phyloP scores from a whole-genome alignment of 176 grass and related monocot genomes.

The Hordeum marinum region DNA sequence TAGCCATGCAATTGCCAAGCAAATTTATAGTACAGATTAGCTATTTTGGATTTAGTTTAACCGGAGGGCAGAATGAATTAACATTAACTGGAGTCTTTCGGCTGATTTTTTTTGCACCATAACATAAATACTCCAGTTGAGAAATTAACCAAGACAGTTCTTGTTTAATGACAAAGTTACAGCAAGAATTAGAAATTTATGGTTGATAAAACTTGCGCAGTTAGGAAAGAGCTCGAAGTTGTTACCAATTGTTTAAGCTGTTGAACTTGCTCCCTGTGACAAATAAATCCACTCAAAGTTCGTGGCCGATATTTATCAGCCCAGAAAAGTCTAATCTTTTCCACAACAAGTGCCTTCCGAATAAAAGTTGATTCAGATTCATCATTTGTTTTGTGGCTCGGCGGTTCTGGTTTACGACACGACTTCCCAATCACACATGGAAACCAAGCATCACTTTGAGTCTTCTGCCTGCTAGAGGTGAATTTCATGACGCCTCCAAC shows the following conservation, averaged over 20 bases:
- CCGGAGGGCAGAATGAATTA: neutral
- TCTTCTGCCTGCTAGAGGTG: constrained; percentile 53
- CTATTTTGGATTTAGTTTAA: neutral
- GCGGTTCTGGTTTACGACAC: constrained; percentile 40
- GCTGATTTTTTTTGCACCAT: neutral
- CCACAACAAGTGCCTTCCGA: constrained; percentile 49
- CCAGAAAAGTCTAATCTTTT: constrained; percentile 65
- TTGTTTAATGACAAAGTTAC: neutral
- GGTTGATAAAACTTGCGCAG: neutral
- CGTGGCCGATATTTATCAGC: constrained; percentile 57
- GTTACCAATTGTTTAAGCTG: constrained; percentile 66
- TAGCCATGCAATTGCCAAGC: constrained; percentile 19
- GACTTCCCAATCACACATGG: constrained; percentile 50
- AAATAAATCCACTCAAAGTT: constrained; percentile 56
- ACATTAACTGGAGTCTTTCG: neutral
- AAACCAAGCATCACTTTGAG: constrained; percentile 58
- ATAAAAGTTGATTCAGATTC: constrained; percentile 58
- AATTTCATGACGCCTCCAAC: constrained; percentile 56
- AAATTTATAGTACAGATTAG: neutral
- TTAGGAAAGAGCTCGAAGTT: constrained; percentile 1
- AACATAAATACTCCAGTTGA: neutral
- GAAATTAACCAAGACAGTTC: neutral
- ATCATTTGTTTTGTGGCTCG: constrained; percentile 17
- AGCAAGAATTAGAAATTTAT: neutral
- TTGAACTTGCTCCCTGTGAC: constrained; percentile 58